These are phyloP conservation scores for Thymus quinquecostatus DNA, from an alignment of 257 asterid genomes.

Conservation along the genomic window DNA sequence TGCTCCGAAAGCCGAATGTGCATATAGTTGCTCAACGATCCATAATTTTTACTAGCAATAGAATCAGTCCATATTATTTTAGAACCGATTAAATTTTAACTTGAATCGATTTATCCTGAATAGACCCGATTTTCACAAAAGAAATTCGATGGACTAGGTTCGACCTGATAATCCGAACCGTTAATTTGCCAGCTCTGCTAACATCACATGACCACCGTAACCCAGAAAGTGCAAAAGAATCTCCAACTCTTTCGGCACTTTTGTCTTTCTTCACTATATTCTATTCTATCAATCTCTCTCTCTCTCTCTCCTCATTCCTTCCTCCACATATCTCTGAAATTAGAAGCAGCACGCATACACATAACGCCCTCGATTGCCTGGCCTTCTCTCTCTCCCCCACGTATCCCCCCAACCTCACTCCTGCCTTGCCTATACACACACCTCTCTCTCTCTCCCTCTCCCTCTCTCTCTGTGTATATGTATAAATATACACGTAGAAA, in stretches of 20 bases:
- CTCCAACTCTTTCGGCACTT: slow-evolving; percentile 29
- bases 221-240: neutral
- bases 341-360: slow-evolving; percentile 1
- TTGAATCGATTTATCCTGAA: too few relatives aligned
- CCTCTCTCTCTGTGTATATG: too few relatives aligned
- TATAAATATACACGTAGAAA: neutral
- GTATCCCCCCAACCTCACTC: neutral
- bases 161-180: too few relatives aligned
- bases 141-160: neutral
- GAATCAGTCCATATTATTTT: too few relatives aligned
- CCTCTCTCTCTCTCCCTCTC: too few relatives aligned
- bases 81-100: too few relatives aligned
- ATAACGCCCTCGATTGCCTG: slow-evolving; percentile 15
- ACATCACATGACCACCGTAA: neutral
- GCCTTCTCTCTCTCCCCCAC: slow-evolving; percentile 35
- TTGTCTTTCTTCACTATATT: too few relatives aligned
- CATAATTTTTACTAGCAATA: too few relatives aligned
- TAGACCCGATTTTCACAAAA: neutral
- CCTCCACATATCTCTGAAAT: neutral
- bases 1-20: too few relatives aligned
- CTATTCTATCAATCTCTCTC: neutral
- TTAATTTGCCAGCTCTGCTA: too few relatives aligned
- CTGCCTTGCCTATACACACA: neutral
- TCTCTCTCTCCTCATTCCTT: neutral
- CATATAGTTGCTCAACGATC: too few relatives aligned